Evolutionary conservation across 306 rosid genomes (phyloP), one percentile per base, ranked within the genome.

Genomic region (Mucuna pruriens): DNA sequence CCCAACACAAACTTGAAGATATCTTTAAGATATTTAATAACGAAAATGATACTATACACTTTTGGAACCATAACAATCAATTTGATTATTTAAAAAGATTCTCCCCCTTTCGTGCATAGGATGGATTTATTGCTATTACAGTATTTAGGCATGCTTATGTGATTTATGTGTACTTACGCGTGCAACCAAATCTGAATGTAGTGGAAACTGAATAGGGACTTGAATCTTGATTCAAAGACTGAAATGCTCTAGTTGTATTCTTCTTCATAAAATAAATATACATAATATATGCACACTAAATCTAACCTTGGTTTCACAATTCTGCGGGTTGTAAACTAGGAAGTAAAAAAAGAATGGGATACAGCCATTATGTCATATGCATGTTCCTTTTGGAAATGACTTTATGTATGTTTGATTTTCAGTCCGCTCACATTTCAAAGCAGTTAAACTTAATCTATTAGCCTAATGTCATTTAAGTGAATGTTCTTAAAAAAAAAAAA

Each of bases 31-130:
- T 51, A 61, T 36, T 64, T 72, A 46, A 55, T 60, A 76, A 74
- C 57, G 79, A 80, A 76, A 55, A 70, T 67, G 82, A 61, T 77
- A 57, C 67, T 40, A 44, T 19, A 15, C 8, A 19, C 66, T 77
- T 83, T 61, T 49, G 68, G 51, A 83, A 76, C 78, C 40, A 60
- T 61, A 48, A 46, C 74, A 61, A 80, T 80, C 78, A 80, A 60
- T 63, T 72, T 63, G 83, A 71, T 63, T 71, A 78, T 78, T 71
- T 42, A 71, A 64, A 16, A 73, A 40, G 83, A 72, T 83, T 83
- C 80, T 83, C 45, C 7, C 42, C 46, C 80, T 78, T 72, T 72
- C 9, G 36, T 19, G 51, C 46, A 49, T 48, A 45, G 63, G 39
- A 67, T 67, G 52, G 52, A 6, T 65, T 49, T 10, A 65, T 8